Conservation (phyloP, 805 yeast genomes). For the Candida takata region DNA sequence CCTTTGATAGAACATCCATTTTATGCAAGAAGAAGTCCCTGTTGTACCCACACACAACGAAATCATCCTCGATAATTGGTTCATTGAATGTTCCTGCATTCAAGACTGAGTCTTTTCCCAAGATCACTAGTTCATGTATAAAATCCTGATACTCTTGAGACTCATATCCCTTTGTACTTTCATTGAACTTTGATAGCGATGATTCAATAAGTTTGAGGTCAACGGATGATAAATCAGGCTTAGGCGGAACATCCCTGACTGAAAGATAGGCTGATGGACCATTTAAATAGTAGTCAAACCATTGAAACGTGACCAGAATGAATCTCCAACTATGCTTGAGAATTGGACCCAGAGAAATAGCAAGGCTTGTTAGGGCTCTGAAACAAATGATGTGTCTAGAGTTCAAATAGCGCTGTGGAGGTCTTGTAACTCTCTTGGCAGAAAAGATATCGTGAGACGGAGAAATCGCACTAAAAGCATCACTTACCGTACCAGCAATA, state of each 20-base stretch:
- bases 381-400: conserved; percentile 69
- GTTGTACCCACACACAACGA: conserved; percentile 43
- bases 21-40: conserved; percentile 47
- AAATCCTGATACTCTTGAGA: conserved; percentile 42
- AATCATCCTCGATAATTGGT: conserved; percentile 19
- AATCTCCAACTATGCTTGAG: conserved; percentile 62
- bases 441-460: conserved; percentile 5
- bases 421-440: conserved; percentile 6
- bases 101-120: conserved; percentile 29
- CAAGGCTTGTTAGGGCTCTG: conserved; percentile 71
- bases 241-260: conserved; percentile 33
- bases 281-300: conserved; percentile 67
- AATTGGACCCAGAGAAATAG: conserved; percentile 74
- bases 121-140: conserved; percentile 36
- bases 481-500: conserved; percentile 37
- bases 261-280: conserved; percentile 43
- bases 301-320: conserved; percentile 59
- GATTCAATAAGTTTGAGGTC: conserved; percentile 48
- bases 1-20: conserved; percentile 43
- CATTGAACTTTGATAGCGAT: conserved; percentile 54
- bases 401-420: conserved; percentile 41
- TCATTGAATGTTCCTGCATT: conserved; percentile 12
- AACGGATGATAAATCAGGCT: conserved; percentile 34
- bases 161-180: conserved; percentile 52
- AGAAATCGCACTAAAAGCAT: conserved; percentile 13